Conservation (phyloP, 441 rosid species). For the Pelargonium citronellum region DNA sequence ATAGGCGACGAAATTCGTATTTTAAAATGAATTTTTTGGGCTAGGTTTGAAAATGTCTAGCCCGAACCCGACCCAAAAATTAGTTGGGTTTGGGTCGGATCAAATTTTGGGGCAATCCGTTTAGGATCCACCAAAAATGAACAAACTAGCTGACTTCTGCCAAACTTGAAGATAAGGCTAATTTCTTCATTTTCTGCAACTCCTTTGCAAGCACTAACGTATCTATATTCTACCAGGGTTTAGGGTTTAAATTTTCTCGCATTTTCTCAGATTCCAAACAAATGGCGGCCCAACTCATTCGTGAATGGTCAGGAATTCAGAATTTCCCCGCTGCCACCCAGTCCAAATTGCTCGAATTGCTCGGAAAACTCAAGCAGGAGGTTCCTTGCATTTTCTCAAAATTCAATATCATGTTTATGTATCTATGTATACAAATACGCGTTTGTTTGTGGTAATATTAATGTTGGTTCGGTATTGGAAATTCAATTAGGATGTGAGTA, state of each 20-base stretch:
- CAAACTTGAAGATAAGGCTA: too few species aligned
- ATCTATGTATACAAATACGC: not conserved
- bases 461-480: not conserved
- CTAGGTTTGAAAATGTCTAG: too few species aligned
- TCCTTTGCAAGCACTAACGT: not conserved
- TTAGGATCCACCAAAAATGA: not conserved
- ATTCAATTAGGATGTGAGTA: conserved; percentile 36
- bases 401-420: conserved; percentile 6
- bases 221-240: not conserved
- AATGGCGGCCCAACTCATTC: conserved; percentile 35
- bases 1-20: too few species aligned
- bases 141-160: conserved; percentile 9
- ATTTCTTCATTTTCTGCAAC: too few species aligned
- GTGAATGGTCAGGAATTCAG: conserved; percentile 50
- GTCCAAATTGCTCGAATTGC: conserved; percentile 43
- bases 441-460: not conserved
- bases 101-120: too few species aligned
- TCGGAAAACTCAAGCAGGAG: conserved; percentile 46
- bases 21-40: too few species aligned
- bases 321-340: conserved; percentile 53
- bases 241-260: not conserved
- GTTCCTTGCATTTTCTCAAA: conserved; percentile 21
- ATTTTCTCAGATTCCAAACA: not conserved
- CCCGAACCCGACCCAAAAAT: too few species aligned
- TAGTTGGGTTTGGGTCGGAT: too few species aligned